Percentiles rank a stretch among this genome's conserved stretches.
These are phyloP conservation scores for Dendrocalamus sinicus DNA, from an alignment of 176 grass and related monocot genomes.

Conservation along the genomic window DNA sequence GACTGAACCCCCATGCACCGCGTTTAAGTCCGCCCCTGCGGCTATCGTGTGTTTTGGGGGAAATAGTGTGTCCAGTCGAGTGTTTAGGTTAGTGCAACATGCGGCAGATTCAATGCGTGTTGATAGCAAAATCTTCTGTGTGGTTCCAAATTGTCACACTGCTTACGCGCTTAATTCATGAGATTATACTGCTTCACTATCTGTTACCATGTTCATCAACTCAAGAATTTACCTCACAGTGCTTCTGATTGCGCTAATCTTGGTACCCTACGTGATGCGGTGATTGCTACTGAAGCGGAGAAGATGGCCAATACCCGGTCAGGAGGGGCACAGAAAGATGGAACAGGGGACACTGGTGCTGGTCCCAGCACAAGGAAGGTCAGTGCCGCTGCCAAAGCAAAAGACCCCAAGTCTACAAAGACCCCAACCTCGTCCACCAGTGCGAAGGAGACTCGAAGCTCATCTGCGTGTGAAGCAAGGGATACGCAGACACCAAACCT, in stretches of 20 bases:
- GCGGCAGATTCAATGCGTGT: background rate
- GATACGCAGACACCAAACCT: slow-evolving; percentile 38
- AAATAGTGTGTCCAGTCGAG: background rate
- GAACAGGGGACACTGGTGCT: background rate
- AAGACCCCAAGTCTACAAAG: slow-evolving; percentile 13
- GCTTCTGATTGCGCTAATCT: slow-evolving; percentile 15
- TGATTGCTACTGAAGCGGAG: slow-evolving; percentile 16
- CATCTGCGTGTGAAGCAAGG: background rate
- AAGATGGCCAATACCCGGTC: slow-evolving; percentile 69
- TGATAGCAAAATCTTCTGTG: background rate
- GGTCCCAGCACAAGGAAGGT: slow-evolving; percentile 1
- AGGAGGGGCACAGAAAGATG: slow-evolving; percentile 42
- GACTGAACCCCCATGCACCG: background rate
- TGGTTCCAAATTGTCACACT: background rate
- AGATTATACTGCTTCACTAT: slow-evolving; percentile 4
- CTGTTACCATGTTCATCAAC: background rate
- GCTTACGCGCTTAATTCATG: background rate
- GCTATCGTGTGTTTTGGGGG: background rate
- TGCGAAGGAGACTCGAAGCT: slow-evolving; percentile 46
- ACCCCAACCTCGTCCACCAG: slow-evolving; percentile 9
- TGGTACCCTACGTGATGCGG: background rate
- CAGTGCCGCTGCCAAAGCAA: background rate
- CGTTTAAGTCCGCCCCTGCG: background rate
- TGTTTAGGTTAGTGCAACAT: background rate
- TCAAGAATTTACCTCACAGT: background rate